Base-by-base conservation (phyloP, 164 flowering plant species). In the Piper longum region DNA sequence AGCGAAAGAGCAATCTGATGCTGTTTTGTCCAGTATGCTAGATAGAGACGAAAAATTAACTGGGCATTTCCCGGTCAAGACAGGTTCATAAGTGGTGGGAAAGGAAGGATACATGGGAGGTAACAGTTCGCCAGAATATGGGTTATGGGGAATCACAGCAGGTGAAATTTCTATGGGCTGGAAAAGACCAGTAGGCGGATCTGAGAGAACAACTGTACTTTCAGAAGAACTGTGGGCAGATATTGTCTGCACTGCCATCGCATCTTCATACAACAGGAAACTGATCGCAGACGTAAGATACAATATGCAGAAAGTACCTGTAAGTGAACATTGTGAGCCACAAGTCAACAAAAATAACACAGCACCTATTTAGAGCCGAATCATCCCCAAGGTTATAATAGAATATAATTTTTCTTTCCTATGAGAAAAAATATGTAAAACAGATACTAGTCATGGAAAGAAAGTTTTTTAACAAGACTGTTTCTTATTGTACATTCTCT, bases 131-230 rank as follows among this genome's bases (percentile, higher is more conserved):
- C 51, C 70, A 17, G 86, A 84, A 66, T 61, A 63, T 26, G 97
- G 85, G 58, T 72, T 62, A 58, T 69, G 81, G 19, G 97, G 99
- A 66, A 93, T 56, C 41, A 85, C 91, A 59, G 97, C 79, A 56
- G 99, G 97, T 43, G 97, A 86, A 71, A 93, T 82, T 71, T 90
- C 84, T 61, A 88, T 86, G 48, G 99, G 99, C 63, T 81, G 82
- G 76, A 88, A 85, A 19, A 78, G 66, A 44, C 76, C 89, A 73
- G 39, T 74, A 3, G 99, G 95, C 56, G 86, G 75, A 64, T 70
- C 76, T 44, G 83, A 80, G 18, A 77, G 77, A 66, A 67, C 74
- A 63, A 76, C 26, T 7, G 69, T 60, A 7, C 86, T 77, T 41
- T 81, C 60, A 56, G 64, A 16, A 59, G 65, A 62, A 14, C 43